Conservation (phyloP, 1,139 yeast species). For the Taphrina communis region DNA sequence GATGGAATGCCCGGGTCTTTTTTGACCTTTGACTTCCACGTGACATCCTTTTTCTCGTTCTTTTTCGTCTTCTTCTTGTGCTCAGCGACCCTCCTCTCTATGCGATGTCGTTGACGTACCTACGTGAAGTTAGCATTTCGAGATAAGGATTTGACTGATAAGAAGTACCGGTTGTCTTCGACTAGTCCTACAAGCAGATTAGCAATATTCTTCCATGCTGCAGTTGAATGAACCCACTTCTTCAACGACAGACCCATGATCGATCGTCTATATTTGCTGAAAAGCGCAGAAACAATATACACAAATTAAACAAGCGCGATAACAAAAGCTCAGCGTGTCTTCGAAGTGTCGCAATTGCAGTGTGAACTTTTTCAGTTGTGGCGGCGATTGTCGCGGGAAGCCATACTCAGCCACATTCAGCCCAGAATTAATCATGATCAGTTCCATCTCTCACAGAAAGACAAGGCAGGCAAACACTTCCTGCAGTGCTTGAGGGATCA, state of each 20-base stretch:
- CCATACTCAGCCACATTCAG: neutral
- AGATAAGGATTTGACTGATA: neutral
- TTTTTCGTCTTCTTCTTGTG: conserved; percentile 85
- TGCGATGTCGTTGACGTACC: conserved; percentile 94
- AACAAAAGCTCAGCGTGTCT: no score
- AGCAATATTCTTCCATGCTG: neutral
- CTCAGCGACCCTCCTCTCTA: conserved; percentile 92
- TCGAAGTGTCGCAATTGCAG: neutral
- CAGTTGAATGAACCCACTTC: neutral
- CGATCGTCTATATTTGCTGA: no score
- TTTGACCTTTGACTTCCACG: conserved; percentile 84
- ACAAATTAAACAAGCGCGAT: no score
- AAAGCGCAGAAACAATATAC: no score
- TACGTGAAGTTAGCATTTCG: neutral
- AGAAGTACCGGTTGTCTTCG: conserved; percentile 22
- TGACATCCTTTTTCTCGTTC: conserved; percentile 79
- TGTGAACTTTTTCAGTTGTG: conserved; percentile 7
- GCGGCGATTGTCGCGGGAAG: conserved; percentile 1
- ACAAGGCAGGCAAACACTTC: neutral
- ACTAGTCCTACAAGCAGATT: conserved; percentile 16
- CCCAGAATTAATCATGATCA: neutral
- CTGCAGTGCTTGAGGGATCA: neutral
- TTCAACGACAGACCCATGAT: conserved; percentile 26
- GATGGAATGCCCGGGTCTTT: conserved; percentile 93
- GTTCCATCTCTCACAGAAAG: neutral